Percentiles rank a stretch among this genome's conserved stretches.
These are phyloP conservation scores for Aspergillus sclerotialis DNA, from an alignment of 2,329 filamentous ascomycete species.

Conservation along the genomic window DNA sequence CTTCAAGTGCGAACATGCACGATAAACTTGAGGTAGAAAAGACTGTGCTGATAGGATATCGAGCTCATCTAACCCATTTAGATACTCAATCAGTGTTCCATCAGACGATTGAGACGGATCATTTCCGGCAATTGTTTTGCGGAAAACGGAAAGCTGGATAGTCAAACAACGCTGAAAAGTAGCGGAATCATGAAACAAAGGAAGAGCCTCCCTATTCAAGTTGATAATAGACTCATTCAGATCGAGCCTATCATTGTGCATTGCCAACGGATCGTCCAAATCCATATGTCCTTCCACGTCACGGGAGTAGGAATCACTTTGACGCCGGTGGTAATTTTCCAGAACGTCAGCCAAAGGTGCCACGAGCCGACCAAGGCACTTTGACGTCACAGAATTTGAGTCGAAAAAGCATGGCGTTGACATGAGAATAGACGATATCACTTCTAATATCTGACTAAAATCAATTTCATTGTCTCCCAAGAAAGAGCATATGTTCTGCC, in stretches of 20 bases:
- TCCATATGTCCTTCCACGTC: conserved; percentile 34
- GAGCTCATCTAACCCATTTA: conserved; percentile 27
- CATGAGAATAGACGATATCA: conserved; percentile 28
- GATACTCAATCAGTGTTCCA: conserved; percentile 24
- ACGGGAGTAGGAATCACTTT: conserved; percentile 9
- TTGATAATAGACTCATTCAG: conserved; percentile 18
- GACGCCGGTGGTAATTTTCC: conserved; percentile 18
- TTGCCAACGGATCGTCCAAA: conserved; percentile 32
- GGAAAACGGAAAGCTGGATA: conserved; percentile 26
- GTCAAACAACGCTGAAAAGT: conserved; percentile 32
- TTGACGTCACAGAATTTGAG: conserved; percentile 13
- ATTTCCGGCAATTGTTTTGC: conserved; percentile 9
- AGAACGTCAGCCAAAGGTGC: conserved; percentile 24
- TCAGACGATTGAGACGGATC: background rate
- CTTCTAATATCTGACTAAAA: conserved; percentile 23
- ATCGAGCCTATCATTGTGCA: conserved; percentile 14
- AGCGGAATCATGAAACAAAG: conserved; percentile 22
- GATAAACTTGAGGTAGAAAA: conserved; percentile 25
- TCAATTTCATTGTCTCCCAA: conserved; percentile 19
- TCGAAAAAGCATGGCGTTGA: conserved; percentile 12
- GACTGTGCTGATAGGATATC: conserved; percentile 31
- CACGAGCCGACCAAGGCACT: conserved; percentile 18
- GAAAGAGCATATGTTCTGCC: conserved; percentile 29
- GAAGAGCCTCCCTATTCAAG: conserved; percentile 24
- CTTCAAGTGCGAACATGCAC: conserved; percentile 19